A percentile compares a stretch with the other conserved stretches of the same genome.
Conservation (phyloP, 2,329 filamentous ascomycete genomes). For the Colletotrichum chrysophilum region DNA sequence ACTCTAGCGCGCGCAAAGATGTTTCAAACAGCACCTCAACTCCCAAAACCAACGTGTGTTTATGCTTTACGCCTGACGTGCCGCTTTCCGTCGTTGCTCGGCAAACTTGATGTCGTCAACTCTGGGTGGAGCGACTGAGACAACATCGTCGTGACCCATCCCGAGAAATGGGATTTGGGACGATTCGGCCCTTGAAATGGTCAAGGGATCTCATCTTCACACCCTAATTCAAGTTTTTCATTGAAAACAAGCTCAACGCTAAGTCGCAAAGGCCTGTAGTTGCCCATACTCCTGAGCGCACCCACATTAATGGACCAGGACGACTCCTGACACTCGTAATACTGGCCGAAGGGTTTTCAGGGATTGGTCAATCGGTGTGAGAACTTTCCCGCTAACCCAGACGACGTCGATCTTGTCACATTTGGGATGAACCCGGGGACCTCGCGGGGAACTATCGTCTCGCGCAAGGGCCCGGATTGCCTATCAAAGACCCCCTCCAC, state of each 20-base stretch:
- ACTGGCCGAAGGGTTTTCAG: not conserved
- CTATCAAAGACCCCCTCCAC: not conserved
- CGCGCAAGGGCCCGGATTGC: not conserved
- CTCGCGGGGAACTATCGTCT: not conserved
- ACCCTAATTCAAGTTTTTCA: not conserved
- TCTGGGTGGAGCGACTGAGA: not conserved
- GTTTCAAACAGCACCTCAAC: slow-evolving; percentile 8
- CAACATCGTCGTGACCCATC: not conserved
- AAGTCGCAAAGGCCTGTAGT: not conserved
- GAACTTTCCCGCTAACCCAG: not conserved
- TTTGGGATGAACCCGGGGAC: not conserved
- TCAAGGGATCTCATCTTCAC: not conserved
- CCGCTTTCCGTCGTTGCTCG: not conserved
- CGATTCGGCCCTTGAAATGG: not conserved
- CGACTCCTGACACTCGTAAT: not conserved
- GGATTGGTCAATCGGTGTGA: not conserved
- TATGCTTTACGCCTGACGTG: not conserved
- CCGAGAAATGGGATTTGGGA: not conserved
- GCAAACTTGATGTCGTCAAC: not conserved
- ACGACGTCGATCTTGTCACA: not conserved
- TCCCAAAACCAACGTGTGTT: not conserved
- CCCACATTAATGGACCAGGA: not conserved
- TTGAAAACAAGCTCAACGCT: slow-evolving; percentile 21
- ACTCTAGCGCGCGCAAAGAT: slow-evolving; percentile 7
- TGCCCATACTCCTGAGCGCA: not conserved